Evolutionary conservation across 2,329 filamentous ascomycete genomes (phyloP), one percentile per base, ranked within the genome.

Genomic region (Fusarium pseudograminearum): DNA sequence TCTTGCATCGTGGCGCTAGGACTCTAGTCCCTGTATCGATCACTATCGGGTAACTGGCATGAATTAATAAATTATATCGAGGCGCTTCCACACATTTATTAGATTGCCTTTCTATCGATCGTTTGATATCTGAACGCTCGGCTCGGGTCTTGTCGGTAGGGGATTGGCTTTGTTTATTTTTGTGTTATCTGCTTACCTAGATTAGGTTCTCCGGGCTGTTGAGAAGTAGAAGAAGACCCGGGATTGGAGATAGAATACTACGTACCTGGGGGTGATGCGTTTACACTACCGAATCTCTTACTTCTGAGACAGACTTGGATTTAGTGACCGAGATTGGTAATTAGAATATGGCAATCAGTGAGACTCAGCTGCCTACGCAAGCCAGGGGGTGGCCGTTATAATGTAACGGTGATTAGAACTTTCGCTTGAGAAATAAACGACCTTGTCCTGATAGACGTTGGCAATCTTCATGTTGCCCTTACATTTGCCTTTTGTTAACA

Each of bases 1-100:
- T 47, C 65, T 55, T 61, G 51, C 53, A 57, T 60, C 60, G 70
- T 68, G 67, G 69, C 69, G 70, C 72, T 55, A 65, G 65, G 69
- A 46, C 52, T 61, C 40, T 34, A 68, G 66, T 46, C 61, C 56
- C 57, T 67, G 66, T 66, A 53, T 26, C 34, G 34, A 51, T 51
- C 48, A 51, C 26, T 51, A 51, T 51, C 48, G 48, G 48, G 51
- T 51, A 38, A 50, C 20, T 47, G 30, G 30, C 31, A 34, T 46
- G 47, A 50, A 36, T 15, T 38, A 16, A 40, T 28, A 26, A 40
- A 40, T 20, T 20, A 30, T 15, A 51, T 57, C 20, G 22, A 55
- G 38, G 20, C 50, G 44, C 61, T 62, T 47, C 40, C 34, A 50
- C 59, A 28, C 53, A 42, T 61, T 16, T 7, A 12, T 12, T 48